A percentile compares a stretch with the other conserved stretches of the same genome.
phyloP scores from a whole-genome alignment of 148 eudicot genomes.

The Salicornia ramosissima region DNA sequence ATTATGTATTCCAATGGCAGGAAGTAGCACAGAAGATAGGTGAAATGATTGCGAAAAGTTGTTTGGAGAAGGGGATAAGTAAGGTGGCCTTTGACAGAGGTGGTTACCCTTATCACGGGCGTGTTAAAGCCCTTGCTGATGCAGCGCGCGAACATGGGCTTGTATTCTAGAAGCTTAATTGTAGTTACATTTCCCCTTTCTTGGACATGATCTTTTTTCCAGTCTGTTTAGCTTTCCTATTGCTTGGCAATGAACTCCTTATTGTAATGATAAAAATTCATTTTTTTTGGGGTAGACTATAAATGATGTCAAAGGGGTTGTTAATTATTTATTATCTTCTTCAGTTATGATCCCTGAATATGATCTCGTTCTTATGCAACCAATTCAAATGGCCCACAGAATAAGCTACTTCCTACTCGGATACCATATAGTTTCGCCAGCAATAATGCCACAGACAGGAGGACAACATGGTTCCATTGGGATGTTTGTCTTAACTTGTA shows the following conservation, averaged over 20 bases:
- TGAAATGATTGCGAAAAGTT: slow-evolving; percentile 58
- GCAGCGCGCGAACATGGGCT: slow-evolving; percentile 78
- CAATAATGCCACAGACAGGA: too few species aligned
- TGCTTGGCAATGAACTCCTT: slow-evolving; percentile 6
- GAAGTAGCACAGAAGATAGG: slow-evolving; percentile 70
- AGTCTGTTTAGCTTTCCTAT: slow-evolving; percentile 4
- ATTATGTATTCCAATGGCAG: slow-evolving; percentile 25
- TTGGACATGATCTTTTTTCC: not conserved
- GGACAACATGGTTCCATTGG: too few species aligned
- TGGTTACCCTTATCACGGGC: slow-evolving; percentile 78
- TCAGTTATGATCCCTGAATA: too few species aligned
- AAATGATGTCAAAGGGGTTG: not conserved
- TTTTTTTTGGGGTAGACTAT: not conserved
- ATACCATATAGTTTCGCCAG: too few species aligned
- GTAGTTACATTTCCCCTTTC: slow-evolving; percentile 3
- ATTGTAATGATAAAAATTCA: not conserved
- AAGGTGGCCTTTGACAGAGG: slow-evolving; percentile 81
- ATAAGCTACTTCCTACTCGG: too few species aligned
- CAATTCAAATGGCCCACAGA: too few species aligned
- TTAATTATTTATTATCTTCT: not conserved
- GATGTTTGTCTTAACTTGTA: too few species aligned
- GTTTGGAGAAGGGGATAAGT: slow-evolving; percentile 69
- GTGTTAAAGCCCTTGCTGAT: slow-evolving; percentile 70
- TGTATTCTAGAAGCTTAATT: slow-evolving; percentile 38
- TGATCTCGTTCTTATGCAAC: too few species aligned